Evolutionary conservation across 192 early-diverging fungal species (phyloP).

Genomic region (Funneliformis mosseae): DNA sequence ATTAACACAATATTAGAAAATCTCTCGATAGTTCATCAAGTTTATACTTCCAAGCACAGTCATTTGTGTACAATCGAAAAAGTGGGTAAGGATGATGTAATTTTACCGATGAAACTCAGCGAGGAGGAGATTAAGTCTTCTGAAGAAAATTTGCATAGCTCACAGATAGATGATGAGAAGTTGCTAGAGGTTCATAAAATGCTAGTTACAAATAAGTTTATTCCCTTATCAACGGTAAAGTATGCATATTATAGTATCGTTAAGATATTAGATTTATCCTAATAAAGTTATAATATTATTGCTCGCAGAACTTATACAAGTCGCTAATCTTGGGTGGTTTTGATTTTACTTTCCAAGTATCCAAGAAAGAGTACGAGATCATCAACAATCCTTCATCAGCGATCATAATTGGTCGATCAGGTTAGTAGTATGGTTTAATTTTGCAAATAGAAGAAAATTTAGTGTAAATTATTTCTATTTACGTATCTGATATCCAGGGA

Average conservation of each 20-base stretch:
- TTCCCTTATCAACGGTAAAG: constrained; percentile 31
- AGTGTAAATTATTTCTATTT: neutral
- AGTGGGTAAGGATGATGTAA: neutral
- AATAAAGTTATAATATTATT: neutral
- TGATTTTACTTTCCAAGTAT: constrained; percentile 27
- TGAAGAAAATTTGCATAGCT: neutral
- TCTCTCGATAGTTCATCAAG: constrained; percentile 14
- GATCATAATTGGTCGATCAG: constrained; percentile 26
- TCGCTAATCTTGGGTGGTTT: neutral
- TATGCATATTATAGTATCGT: neutral
- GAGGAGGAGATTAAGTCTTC: neutral
- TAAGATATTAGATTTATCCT: neutral
- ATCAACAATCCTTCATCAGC: constrained; percentile 17
- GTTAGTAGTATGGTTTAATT: constrained; percentile 10
- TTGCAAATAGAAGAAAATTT: neutral
- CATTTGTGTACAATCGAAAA: neutral
- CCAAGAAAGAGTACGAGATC: constrained; percentile 21
- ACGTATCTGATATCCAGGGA: neutral
- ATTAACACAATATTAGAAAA: constrained; percentile 21
- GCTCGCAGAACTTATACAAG: constrained; percentile 19
- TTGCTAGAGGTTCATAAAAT: constrained; percentile 23
- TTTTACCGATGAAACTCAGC: constrained; percentile 7
- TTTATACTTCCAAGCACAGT: neutral
- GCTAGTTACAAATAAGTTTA: constrained; percentile 28
- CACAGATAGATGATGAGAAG: constrained; percentile 15